These are phyloP conservation scores for Saitozyma podzolica DNA, from an alignment of 768 basidiomycete species.

Conservation along the genomic window DNA sequence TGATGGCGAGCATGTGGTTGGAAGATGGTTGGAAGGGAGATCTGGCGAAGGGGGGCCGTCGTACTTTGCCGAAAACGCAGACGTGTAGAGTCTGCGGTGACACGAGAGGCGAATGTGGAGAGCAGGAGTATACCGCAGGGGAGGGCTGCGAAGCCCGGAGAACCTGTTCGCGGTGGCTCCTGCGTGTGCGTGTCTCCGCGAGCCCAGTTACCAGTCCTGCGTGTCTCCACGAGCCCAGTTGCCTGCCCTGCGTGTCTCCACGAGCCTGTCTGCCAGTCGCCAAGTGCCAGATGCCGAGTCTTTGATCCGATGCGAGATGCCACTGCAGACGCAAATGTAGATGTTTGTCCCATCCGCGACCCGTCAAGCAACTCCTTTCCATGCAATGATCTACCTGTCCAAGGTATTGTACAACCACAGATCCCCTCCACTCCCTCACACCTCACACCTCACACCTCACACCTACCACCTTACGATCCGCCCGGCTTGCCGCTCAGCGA, in stretches of 20 bases:
- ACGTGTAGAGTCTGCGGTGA: constrained; percentile 1
- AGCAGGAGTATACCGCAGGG: constrained; percentile 12
- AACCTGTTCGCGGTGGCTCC: constrained; percentile 22
- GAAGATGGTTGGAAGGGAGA: too few species aligned
- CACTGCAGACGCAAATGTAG: not conserved
- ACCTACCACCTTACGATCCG: constrained; percentile 7
- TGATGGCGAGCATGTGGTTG: constrained; percentile 1
- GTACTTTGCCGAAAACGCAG: not conserved
- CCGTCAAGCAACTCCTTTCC: not conserved
- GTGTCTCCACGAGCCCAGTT: too few species aligned
- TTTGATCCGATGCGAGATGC: not conserved
- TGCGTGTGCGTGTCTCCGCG: not conserved
- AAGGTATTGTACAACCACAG: not conserved
- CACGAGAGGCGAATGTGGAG: not conserved
- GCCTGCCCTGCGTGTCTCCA: too few species aligned
- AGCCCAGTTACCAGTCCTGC: too few species aligned
- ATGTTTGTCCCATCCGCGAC: not conserved
- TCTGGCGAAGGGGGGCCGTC: too few species aligned
- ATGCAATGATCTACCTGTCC: not conserved
- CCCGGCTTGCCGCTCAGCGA: constrained; percentile 38
- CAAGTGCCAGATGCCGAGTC: too few species aligned
- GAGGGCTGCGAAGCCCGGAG: constrained; percentile 29
- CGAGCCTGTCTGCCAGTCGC: too few species aligned
- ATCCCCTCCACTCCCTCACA: too few species aligned
- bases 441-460: too few species aligned